phyloP scores from a whole-genome alignment of 75 land plant species.

The Cupressus sempervirens region DNA sequence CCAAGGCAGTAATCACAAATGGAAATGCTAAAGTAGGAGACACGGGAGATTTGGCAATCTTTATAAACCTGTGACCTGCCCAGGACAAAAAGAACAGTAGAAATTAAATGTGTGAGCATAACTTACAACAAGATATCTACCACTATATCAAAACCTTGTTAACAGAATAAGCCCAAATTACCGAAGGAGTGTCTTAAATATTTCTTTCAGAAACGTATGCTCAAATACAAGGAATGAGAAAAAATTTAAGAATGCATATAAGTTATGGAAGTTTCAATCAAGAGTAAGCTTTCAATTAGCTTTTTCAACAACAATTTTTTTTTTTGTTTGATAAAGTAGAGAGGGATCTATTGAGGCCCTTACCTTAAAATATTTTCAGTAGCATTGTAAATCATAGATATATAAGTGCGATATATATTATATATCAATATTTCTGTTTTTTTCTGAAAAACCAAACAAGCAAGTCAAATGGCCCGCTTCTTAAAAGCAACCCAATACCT shows the following conservation, averaged over 20 bases:
- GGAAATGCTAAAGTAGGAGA: slow-evolving; percentile 66
- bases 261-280: neutral
- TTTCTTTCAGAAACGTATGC: neutral
- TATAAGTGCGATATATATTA: too few species aligned
- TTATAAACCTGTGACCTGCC: slow-evolving; percentile 70
- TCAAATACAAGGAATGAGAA: neutral
- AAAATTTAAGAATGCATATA: neutral
- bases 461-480: too few species aligned
- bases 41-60: slow-evolving; percentile 81
- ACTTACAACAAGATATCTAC: neutral
- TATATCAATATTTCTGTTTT: too few species aligned
- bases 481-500: too few species aligned
- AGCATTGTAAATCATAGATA: too few species aligned
- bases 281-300: neutral
- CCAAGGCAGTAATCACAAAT: slow-evolving; percentile 46
- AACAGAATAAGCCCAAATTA: neutral
- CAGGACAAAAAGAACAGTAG: slow-evolving; percentile 9
- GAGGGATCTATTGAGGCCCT: too few species aligned
- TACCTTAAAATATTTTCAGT: too few species aligned
- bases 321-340: too few species aligned
- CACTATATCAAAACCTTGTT: neutral
- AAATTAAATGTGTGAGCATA: neutral
- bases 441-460: too few species aligned
- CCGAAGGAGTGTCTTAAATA: neutral
- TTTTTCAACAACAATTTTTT: neutral